Conservation (phyloP, 176 grass and related monocot species). For the Musa troglodytarum region DNA sequence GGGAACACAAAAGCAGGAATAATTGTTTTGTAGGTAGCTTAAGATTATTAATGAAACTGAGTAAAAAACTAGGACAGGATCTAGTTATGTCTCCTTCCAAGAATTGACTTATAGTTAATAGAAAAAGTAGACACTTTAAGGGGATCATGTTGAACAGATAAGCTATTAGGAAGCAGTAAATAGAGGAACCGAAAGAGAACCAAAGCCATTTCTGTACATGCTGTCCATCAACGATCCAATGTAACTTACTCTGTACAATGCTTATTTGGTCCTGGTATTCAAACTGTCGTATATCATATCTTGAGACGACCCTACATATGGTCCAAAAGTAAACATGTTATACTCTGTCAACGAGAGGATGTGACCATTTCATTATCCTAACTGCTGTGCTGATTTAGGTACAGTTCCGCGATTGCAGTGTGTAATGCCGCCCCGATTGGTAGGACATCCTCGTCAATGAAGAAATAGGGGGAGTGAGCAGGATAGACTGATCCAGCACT, state of each 20-base stretch:
- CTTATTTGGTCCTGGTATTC: not conserved
- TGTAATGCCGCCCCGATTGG: constrained; percentile 19
- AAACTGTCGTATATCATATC: not conserved
- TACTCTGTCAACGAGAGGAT: not conserved
- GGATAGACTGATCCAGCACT: constrained; percentile 43
- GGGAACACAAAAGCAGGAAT: no score
- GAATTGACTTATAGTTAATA: no score
- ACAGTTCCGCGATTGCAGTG: constrained; percentile 1
- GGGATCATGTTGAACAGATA: no score
- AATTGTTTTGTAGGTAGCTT: no score
- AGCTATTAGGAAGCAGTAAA: no score
- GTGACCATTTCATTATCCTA: not conserved
- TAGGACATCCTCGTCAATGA: constrained; percentile 69
- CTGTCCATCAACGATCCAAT: not conserved
- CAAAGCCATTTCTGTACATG: not conserved
- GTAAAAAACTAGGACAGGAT: no score
- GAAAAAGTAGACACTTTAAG: no score
- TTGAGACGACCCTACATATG: not conserved
- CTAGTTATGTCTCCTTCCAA: no score
- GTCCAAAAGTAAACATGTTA: no score
- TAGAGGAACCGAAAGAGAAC: no score
- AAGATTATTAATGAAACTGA: no score
- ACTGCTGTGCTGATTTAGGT: not conserved
- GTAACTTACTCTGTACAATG: not conserved
- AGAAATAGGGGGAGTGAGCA: constrained; percentile 55